Conservation (phyloP, 345 rosid genomes). For the Rhodomyrtus tomentosa region DNA sequence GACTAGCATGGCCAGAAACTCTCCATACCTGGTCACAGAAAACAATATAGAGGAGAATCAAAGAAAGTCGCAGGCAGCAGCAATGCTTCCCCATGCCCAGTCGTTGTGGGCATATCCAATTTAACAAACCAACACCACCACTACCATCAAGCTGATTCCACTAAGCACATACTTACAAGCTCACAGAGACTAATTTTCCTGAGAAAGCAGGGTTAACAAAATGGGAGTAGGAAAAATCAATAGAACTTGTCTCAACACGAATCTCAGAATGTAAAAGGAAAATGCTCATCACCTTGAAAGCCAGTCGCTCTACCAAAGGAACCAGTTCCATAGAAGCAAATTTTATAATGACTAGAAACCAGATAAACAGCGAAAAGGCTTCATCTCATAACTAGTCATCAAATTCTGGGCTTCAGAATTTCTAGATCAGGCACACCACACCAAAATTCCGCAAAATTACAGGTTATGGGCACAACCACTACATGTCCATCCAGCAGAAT, state of each 20-base stretch:
- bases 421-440: not conserved
- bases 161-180: not conserved
- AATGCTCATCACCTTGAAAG: not conserved
- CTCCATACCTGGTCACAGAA: conserved; percentile 51
- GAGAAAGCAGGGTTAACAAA: not conserved
- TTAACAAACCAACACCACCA: not conserved
- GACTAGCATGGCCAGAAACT: conserved; percentile 56
- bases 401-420: not conserved
- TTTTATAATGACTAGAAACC: not conserved
- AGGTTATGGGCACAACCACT: not conserved
- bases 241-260: not conserved
- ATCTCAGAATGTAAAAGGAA: not conserved
- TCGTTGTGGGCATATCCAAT: not conserved
- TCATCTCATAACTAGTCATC: not conserved
- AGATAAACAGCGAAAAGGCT: not conserved
- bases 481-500: not conserved
- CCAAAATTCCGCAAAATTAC: not conserved
- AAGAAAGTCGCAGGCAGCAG: not conserved
- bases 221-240: not conserved
- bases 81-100: not conserved
- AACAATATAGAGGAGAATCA: not conserved
- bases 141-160: not conserved
- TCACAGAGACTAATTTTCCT: not conserved
- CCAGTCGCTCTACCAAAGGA: not conserved
- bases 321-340: not conserved